Evolutionary conservation across 73 alveolate species (phyloP).

Genomic region (Paramecium octaurelia): DNA sequence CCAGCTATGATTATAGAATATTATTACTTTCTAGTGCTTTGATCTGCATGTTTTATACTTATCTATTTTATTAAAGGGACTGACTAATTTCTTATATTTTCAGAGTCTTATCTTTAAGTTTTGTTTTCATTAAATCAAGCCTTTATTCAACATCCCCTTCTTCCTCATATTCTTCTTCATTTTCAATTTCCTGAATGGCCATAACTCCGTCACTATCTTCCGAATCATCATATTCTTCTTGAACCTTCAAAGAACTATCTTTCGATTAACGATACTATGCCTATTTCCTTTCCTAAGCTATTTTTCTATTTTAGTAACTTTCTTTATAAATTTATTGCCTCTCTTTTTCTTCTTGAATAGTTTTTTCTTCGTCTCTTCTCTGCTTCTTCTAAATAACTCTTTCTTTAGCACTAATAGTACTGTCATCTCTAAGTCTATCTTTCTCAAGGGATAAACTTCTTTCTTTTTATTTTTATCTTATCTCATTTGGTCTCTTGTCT

Average conservation of each 20-base stretch:
- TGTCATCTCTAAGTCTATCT: conserved; percentile 49
- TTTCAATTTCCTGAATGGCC: conserved; percentile 61
- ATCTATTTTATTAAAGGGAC: conserved; percentile 41
- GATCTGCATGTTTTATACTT: neutral
- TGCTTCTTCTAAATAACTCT: conserved; percentile 33
- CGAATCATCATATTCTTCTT: conserved; percentile 58
- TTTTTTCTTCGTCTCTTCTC: conserved; percentile 52
- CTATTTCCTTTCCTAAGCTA: conserved; percentile 48
- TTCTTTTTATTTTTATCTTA: conserved; percentile 2
- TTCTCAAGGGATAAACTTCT: conserved; percentile 44
- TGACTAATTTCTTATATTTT: conserved; percentile 47
- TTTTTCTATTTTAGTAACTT: conserved; percentile 32
- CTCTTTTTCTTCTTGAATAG: neutral
- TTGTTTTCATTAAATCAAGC: conserved; percentile 45
- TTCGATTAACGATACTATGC: conserved; percentile 64
- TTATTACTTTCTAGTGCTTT: conserved; percentile 38
- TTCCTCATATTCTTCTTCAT: conserved; percentile 66
- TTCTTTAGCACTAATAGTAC: conserved; percentile 18
- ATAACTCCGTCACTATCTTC: conserved; percentile 50
- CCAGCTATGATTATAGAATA: conserved; percentile 30
- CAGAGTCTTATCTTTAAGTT: conserved; percentile 56
- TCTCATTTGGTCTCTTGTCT: conserved; percentile 19
- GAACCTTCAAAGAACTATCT: conserved; percentile 17
- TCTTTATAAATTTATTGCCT: conserved; percentile 51
- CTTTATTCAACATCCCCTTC: conserved; percentile 62